Conservation (phyloP, 352 stramenopile species). For the Pythium oligandrum region DNA sequence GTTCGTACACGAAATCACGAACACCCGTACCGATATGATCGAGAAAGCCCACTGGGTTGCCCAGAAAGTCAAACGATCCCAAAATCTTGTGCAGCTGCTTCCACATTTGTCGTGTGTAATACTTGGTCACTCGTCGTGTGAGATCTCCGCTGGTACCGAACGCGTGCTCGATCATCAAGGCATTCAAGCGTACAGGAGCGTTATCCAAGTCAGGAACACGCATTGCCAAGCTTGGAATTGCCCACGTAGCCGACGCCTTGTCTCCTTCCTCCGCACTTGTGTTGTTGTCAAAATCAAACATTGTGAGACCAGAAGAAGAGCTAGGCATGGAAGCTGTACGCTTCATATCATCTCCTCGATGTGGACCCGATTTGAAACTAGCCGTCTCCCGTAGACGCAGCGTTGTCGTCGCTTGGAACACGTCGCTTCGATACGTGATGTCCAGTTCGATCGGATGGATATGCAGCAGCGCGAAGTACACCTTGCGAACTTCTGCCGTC, state of each 20-base stretch:
- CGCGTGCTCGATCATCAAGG: slow-evolving; percentile 86
- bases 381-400: slow-evolving; percentile 53
- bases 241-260: slow-evolving; percentile 55
- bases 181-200: slow-evolving; percentile 77
- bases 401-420: slow-evolving; percentile 67
- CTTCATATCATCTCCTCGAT: slow-evolving; percentile 26
- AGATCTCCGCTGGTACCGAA: slow-evolving; percentile 86
- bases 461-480: slow-evolving; percentile 86
- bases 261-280: slow-evolving; percentile 26
- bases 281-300: slow-evolving; percentile 27
- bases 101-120: slow-evolving; percentile 86
- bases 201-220: slow-evolving; percentile 88
- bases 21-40: slow-evolving; percentile 95
- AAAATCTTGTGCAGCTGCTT: slow-evolving; percentile 88
- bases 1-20: slow-evolving; percentile 96
- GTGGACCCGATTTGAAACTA: slow-evolving; percentile 18
- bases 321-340: slow-evolving; percentile 31
- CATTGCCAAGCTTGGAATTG: slow-evolving; percentile 84
- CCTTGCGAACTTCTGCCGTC: slow-evolving; percentile 69
- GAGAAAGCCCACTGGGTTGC: slow-evolving; percentile 86
- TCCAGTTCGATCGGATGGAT: slow-evolving; percentile 87
- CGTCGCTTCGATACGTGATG: slow-evolving; percentile 85
- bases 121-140: slow-evolving; percentile 81
- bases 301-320: slow-evolving; percentile 12
- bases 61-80: slow-evolving; percentile 86